A percentile compares a stretch with the other conserved stretches of the same genome.
These are phyloP conservation scores for Linnemannia zychae DNA, from an alignment of 192 early-diverging fungal species.

Conservation along the genomic window DNA sequence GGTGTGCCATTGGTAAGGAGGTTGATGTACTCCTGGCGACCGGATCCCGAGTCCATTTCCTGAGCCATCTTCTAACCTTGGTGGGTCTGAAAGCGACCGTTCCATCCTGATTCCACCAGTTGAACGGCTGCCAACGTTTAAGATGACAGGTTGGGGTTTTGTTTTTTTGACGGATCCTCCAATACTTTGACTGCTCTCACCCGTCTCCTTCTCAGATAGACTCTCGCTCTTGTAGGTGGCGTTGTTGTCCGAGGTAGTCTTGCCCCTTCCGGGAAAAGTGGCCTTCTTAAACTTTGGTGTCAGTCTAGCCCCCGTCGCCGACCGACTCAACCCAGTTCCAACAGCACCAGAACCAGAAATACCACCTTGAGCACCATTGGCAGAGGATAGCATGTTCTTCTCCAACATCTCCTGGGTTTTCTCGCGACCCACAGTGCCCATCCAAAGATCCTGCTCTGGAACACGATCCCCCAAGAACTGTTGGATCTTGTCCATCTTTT, in stretches of 20 bases:
- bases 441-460: slow-evolving; percentile 53
- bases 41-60: neutral
- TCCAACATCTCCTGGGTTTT: slow-evolving; percentile 42
- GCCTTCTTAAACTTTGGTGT: neutral
- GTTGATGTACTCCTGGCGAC: neutral
- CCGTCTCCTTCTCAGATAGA: neutral
- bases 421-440: slow-evolving; percentile 37
- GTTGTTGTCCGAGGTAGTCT: neutral
- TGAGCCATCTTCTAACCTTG: neutral
- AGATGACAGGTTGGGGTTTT: neutral
- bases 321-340: neutral
- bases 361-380: neutral
- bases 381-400: slow-evolving; percentile 24
- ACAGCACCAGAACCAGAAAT: neutral
- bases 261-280: neutral
- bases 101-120: slow-evolving; percentile 11
- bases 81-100: slow-evolving; percentile 27
- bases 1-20: neutral
- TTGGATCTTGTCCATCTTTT: slow-evolving; percentile 61
- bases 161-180: neutral
- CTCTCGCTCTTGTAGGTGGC: neutral
- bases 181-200: neutral
- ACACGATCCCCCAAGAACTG: slow-evolving; percentile 60
- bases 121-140: neutral
- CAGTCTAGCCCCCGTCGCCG: neutral